A percentile compares a stretch with the other conserved stretches of the same genome.
Conservation (phyloP, 306 rosid genomes). For the Quercus variabilis region DNA sequence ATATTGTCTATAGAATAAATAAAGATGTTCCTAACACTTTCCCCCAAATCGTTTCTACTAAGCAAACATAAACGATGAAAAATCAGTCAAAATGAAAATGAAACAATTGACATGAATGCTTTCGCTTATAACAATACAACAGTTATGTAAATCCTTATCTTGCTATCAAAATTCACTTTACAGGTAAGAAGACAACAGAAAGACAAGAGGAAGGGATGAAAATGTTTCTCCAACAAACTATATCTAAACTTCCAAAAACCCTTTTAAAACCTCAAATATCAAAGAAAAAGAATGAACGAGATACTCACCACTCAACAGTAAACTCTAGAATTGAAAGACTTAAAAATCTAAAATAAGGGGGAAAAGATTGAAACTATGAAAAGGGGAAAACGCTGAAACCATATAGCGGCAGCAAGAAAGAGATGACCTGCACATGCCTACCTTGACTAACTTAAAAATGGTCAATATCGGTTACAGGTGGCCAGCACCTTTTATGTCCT, state of each 20-base stretch:
- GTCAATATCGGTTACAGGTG: conserved; percentile 83
- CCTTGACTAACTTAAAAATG: conserved; percentile 57
- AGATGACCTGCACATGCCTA: conserved; percentile 62
- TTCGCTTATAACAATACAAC: conserved; percentile 53
- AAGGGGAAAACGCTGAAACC: conserved; percentile 45
- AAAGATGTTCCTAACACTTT: neutral
- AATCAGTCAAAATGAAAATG: conserved; percentile 27
- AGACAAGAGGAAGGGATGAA: conserved; percentile 34
- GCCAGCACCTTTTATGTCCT: conserved; percentile 69
- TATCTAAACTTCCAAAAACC: conserved; percentile 62
- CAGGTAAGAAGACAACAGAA: conserved; percentile 67
- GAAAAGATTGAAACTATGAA: conserved; percentile 41
- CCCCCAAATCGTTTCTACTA: conserved; percentile 24
- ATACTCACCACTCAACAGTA: conserved; percentile 67
- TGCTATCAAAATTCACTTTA: conserved; percentile 97
- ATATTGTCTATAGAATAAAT: neutral
- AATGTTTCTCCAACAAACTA: conserved; percentile 71
- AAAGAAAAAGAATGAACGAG: conserved; percentile 58
- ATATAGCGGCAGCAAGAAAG: conserved; percentile 43
- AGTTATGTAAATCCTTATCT: conserved; percentile 58
- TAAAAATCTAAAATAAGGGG: conserved; percentile 32
- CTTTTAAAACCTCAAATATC: conserved; percentile 49
- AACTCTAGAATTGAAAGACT: conserved; percentile 47
- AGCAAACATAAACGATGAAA: conserved; percentile 6
- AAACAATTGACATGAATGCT: conserved; percentile 31